phyloP scores from a whole-genome alignment of 495 filamentous ascomycete species.

The Margaritispora aquatica region DNA sequence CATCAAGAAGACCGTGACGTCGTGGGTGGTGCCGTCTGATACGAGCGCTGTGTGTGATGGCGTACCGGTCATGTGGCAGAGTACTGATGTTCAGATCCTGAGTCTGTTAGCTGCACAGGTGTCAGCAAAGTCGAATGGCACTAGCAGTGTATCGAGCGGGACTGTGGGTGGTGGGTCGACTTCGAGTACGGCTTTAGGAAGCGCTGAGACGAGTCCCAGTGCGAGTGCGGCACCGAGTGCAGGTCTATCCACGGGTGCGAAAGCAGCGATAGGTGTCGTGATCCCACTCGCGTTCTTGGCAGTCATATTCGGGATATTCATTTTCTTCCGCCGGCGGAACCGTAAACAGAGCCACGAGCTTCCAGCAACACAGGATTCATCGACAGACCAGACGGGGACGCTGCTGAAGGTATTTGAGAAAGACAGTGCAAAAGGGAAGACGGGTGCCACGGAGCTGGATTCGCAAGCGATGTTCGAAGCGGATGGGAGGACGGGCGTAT shows the following conservation, averaged over 20 bases:
- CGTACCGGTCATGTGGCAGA: constrained; percentile 13
- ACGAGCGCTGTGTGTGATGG: constrained; percentile 5
- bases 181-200: background rate
- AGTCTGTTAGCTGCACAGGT: constrained; percentile 2
- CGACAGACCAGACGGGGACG: background rate
- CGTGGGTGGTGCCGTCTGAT: background rate
- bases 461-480: background rate
- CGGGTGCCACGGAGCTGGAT: background rate
- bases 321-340: constrained; percentile 10
- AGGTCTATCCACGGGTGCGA: constrained; percentile 3
- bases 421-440: background rate
- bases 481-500: background rate
- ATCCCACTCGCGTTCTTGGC: constrained; percentile 12
- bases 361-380: background rate
- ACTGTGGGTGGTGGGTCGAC: no score
- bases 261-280: constrained; percentile 10
- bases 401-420: background rate
- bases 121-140: background rate
- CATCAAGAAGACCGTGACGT: background rate
- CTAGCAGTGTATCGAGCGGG: background rate
- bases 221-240: background rate
- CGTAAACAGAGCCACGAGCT: constrained; percentile 16
- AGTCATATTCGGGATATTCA: constrained; percentile 5
- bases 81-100: constrained; percentile 10
- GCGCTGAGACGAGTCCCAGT: background rate